These are phyloP conservation scores for Saitozyma sp. DNA, from an alignment of 768 basidiomycete genomes.

Conservation along the genomic window DNA sequence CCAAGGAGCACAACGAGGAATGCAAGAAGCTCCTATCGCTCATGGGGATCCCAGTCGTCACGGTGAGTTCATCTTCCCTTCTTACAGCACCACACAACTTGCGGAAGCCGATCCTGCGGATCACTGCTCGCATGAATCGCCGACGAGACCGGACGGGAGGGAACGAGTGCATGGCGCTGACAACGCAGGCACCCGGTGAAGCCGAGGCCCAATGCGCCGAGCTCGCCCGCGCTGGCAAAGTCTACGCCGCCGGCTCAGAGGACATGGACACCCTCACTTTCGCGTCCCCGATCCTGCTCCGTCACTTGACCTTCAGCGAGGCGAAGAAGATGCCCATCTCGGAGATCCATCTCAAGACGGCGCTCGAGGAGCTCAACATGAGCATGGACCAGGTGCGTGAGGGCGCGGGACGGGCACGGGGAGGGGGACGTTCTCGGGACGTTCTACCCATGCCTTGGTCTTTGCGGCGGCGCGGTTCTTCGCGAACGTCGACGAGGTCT, in stretches of 20 bases:
- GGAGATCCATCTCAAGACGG: conserved; percentile 79
- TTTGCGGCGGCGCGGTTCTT: too few relatives aligned
- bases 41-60: conserved; percentile 95
- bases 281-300: conserved; percentile 81
- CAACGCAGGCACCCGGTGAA: conserved; percentile 87
- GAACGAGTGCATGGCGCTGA: conserved; percentile 11
- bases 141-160: neutral
- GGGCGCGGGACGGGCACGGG: neutral
- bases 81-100: neutral
- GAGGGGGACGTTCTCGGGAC: too few relatives aligned
- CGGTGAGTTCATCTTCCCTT: conserved; percentile 60
- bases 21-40: conserved; percentile 79
- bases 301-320: conserved; percentile 96
- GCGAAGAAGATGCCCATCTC: conserved; percentile 95
- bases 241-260: conserved; percentile 96
- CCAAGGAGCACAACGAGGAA: conserved; percentile 93
- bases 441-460: too few relatives aligned
- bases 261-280: conserved; percentile 99
- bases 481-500: too few relatives aligned
- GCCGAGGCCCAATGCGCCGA: conserved; percentile 99
- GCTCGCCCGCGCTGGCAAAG: conserved; percentile 92
- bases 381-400: conserved; percentile 74
- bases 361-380: conserved; percentile 87
- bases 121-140: too few relatives aligned
- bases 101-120: neutral